Conservation (phyloP, 2,329 filamentous ascomycete species). For the Trichoderma sp. region DNA sequence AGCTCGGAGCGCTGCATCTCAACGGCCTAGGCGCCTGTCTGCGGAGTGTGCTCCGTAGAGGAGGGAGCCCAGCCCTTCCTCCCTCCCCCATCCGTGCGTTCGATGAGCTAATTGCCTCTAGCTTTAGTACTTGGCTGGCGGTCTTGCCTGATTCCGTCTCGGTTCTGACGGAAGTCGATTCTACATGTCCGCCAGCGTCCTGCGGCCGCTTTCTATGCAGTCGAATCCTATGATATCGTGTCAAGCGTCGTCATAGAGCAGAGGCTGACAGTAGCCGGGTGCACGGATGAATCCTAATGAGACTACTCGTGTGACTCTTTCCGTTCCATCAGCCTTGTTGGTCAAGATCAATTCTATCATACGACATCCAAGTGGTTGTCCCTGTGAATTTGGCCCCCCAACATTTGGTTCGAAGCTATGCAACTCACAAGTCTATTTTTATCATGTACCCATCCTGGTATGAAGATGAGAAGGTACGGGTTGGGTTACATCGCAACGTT, state of each 20-base stretch:
- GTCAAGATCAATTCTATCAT: too few species aligned
- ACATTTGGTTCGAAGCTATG: too few species aligned
- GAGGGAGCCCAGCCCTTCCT: background rate
- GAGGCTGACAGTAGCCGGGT: background rate
- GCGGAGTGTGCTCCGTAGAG: background rate
- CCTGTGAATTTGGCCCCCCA: too few species aligned
- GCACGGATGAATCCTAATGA: background rate
- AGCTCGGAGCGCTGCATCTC: background rate
- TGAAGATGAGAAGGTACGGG: too few species aligned
- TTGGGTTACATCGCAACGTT: too few species aligned
- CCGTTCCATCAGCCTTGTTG: too few species aligned
- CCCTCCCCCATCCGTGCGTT: background rate
- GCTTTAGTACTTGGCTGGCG: background rate
- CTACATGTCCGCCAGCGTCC: background rate
- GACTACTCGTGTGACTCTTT: too few species aligned
- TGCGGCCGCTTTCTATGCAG: constrained; percentile 3
- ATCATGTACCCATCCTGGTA: too few species aligned
- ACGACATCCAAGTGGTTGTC: too few species aligned
- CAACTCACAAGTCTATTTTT: too few species aligned
- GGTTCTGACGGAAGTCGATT: background rate
- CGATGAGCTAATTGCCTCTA: background rate
- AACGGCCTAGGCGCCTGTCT: background rate
- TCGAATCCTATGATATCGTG: background rate
- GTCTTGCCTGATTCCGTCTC: background rate
- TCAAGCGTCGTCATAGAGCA: background rate